Conservation (phyloP, 768 basidiomycete species). For the Suillus clintonianus region DNA sequence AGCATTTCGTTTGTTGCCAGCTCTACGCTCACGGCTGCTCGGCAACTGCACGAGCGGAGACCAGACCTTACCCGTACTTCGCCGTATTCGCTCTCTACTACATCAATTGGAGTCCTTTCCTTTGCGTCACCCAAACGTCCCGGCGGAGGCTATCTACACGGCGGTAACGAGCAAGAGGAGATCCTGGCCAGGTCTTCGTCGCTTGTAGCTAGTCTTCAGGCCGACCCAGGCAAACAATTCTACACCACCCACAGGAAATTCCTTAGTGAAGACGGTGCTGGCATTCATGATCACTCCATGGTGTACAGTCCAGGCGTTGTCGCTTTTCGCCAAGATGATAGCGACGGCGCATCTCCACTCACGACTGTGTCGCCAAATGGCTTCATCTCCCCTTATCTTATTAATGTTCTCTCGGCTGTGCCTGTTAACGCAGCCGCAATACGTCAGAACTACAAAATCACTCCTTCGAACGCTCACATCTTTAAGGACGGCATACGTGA, state of each 20-base stretch:
- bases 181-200: slow-evolving; percentile 41
- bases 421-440: slow-evolving; percentile 46
- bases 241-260: slow-evolving; percentile 41
- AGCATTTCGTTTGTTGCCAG: slow-evolving; percentile 29
- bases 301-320: slow-evolving; percentile 47
- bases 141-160: slow-evolving; percentile 45
- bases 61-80: slow-evolving; percentile 11
- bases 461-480: slow-evolving; percentile 33
- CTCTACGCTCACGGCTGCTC: slow-evolving; percentile 36
- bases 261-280: slow-evolving; percentile 37
- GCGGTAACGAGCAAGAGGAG: slow-evolving; percentile 50
- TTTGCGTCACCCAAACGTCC: slow-evolving; percentile 46
- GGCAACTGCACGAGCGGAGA: slow-evolving; percentile 21
- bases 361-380: slow-evolving; percentile 11
- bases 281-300: slow-evolving; percentile 49
- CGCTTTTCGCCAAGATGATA: slow-evolving; percentile 43
- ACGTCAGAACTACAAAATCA: slow-evolving; percentile 37
- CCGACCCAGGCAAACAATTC: slow-evolving; percentile 37
- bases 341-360: slow-evolving; percentile 20
- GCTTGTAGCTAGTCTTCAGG: slow-evolving; percentile 39
- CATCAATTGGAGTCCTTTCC: slow-evolving; percentile 41
- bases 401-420: slow-evolving; percentile 43
- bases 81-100: slow-evolving; percentile 22
- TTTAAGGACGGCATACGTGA: slow-evolving; percentile 41
- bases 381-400: slow-evolving; percentile 40